Conservation (phyloP, 1,284 basidiomycete genomes). For the Sanghuangporus baumii region DNA sequence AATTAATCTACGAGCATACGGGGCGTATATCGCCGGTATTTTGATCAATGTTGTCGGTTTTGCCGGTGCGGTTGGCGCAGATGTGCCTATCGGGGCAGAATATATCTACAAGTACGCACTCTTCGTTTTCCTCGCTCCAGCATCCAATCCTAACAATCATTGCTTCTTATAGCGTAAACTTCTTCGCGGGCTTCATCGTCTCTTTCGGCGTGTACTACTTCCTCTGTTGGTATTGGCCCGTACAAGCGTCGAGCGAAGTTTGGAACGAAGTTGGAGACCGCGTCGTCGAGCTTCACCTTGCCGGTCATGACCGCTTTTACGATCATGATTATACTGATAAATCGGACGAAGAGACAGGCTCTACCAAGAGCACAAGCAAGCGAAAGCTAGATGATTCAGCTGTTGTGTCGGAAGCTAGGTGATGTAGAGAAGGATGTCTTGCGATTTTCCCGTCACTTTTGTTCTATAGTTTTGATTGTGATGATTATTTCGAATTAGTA, state of each 20-base stretch:
- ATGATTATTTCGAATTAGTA: too few species aligned
- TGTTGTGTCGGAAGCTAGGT: too few species aligned
- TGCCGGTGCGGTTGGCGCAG: slow-evolving; percentile 47
- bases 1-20: slow-evolving; percentile 70
- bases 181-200: slow-evolving; percentile 74
- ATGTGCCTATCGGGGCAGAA: slow-evolving; percentile 29
- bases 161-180: slow-evolving; percentile 40
- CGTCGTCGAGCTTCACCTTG: slow-evolving; percentile 10
- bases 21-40: slow-evolving; percentile 71
- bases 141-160: slow-evolving; percentile 62
- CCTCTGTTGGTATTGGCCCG: slow-evolving; percentile 55
- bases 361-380: neutral
- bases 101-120: slow-evolving; percentile 25
- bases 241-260: slow-evolving; percentile 39
- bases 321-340: neutral
- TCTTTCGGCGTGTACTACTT: slow-evolving; percentile 59
- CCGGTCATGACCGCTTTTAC: neutral
- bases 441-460: too few species aligned
- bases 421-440: too few species aligned
- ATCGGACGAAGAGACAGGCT: slow-evolving; percentile 2
- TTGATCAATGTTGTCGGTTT: slow-evolving; percentile 79
- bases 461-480: too few species aligned
- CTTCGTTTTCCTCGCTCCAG: slow-evolving; percentile 11
- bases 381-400: too few species aligned
- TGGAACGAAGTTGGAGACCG: slow-evolving; percentile 54